phyloP scores from a whole-genome alignment of 2,329 filamentous ascomycete species.

The Colletotrichum costaricense region DNA sequence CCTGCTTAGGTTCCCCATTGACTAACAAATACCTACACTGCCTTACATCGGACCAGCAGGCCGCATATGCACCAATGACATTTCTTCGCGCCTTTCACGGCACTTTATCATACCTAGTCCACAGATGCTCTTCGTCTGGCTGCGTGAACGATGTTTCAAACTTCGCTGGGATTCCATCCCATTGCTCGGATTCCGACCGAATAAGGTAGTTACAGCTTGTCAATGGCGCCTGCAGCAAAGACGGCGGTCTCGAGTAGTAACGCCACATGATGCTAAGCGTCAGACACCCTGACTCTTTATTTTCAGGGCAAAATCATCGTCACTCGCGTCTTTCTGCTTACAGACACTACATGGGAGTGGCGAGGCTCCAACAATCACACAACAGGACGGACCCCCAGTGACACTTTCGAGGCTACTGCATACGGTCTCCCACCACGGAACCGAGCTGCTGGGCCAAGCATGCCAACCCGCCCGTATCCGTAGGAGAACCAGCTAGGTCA shows the following conservation, averaged over 20 bases:
- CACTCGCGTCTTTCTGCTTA: background rate
- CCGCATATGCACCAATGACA: background rate
- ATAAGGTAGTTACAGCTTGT: background rate
- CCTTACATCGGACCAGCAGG: background rate
- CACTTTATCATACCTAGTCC: background rate
- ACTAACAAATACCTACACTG: background rate
- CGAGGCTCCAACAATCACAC: background rate
- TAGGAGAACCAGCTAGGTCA: background rate
- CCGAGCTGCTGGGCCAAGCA: background rate
- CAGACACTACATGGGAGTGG: background rate
- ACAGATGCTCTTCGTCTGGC: background rate
- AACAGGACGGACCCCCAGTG: background rate
- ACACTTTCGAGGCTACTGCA: too few species aligned
- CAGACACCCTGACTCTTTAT: background rate
- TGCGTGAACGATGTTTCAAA: background rate
- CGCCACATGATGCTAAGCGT: background rate
- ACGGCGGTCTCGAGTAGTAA: background rate
- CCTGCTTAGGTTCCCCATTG: background rate
- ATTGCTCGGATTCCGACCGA: background rate
- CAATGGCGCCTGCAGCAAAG: background rate
- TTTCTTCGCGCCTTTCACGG: background rate
- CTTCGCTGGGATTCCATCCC: background rate
- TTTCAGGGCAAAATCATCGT: background rate
- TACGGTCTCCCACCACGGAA: background rate
- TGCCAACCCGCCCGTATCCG: background rate